Evolutionary conservation across 208 protist species (phyloP).

Genomic region (Giardia duodenalis): DNA sequence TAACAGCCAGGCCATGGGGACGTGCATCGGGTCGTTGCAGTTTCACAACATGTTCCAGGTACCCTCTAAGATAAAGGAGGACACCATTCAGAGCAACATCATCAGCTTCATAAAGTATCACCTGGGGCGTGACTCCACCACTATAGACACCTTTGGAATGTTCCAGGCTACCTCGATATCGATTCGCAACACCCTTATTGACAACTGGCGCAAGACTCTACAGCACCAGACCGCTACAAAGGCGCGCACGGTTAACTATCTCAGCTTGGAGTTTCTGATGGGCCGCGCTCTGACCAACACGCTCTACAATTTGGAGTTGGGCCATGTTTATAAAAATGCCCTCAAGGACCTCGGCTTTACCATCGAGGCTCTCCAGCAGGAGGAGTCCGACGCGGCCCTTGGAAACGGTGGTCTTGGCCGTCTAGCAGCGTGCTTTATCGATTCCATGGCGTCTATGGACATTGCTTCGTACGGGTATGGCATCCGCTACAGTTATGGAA

Average conservation of each 20-base stretch:
- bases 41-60: neutral
- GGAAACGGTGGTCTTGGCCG: conserved; percentile 50
- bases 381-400: conserved; percentile 40
- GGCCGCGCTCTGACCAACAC: conserved; percentile 36
- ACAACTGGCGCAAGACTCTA: conserved; percentile 40
- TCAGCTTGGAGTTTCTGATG: conserved; percentile 43
- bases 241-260: conserved; percentile 36
- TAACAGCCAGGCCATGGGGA: neutral
- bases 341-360: conserved; percentile 45
- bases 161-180: conserved; percentile 31
- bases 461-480: conserved; percentile 52
- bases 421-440: conserved; percentile 55
- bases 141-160: conserved; percentile 30
- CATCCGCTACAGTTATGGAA: conserved; percentile 39
- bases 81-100: conserved; percentile 6
- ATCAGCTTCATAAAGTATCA: conserved; percentile 33
- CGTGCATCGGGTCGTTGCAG: conserved; percentile 3
- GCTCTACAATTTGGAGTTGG: conserved; percentile 26
- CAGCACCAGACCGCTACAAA: neutral
- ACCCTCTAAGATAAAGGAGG: too few species aligned
- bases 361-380: conserved; percentile 41
- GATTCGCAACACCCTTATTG: conserved; percentile 27
- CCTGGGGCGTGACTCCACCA: neutral
- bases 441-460: conserved; percentile 50
- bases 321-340: conserved; percentile 18